Conservation (phyloP, 805 yeast species). For the Ascoidea tarda region DNA sequence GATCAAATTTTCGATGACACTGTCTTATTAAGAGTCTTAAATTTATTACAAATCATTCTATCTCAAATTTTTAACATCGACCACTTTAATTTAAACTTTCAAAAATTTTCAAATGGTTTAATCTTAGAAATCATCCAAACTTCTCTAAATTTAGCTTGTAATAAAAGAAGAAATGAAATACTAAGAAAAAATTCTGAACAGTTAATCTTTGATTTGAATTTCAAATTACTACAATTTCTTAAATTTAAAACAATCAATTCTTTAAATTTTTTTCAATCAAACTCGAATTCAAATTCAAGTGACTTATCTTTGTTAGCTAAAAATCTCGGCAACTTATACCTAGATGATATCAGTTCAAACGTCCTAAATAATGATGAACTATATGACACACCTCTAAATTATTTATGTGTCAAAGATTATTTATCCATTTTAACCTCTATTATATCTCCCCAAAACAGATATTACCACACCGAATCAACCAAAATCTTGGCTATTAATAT, state of each 20-base stretch:
- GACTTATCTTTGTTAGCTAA: too few species aligned
- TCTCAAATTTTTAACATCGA: too few species aligned
- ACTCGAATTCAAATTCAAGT: conserved; percentile 6
- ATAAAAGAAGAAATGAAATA: conserved; percentile 81
- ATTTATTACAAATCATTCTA: conserved; percentile 20
- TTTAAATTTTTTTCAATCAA: conserved; percentile 14
- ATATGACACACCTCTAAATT: neutral
- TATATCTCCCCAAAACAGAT: conserved; percentile 69
- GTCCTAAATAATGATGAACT: too few species aligned
- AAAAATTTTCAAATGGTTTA: conserved; percentile 43
- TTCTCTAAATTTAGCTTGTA: conserved; percentile 82
- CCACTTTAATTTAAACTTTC: neutral
- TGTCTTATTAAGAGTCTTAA: conserved; percentile 69
- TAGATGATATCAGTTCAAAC: too few species aligned
- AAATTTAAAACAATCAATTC: conserved; percentile 1
- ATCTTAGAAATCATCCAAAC: conserved; percentile 85
- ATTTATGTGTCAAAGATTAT: conserved; percentile 59
- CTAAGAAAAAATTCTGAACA: conserved; percentile 81
- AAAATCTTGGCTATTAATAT: conserved; percentile 71
- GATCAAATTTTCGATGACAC: conserved; percentile 90
- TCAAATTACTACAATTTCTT: neutral
- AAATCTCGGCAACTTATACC: too few species aligned
- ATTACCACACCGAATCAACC: conserved; percentile 77
- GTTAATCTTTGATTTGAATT: conserved; percentile 27
- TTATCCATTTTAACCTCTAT: conserved; percentile 64